Percentiles rank a stretch among this genome's conserved stretches.
Evolutionary conservation across 78 protist species (phyloP).

Genomic region (Emiliania huxleyi): DNA sequence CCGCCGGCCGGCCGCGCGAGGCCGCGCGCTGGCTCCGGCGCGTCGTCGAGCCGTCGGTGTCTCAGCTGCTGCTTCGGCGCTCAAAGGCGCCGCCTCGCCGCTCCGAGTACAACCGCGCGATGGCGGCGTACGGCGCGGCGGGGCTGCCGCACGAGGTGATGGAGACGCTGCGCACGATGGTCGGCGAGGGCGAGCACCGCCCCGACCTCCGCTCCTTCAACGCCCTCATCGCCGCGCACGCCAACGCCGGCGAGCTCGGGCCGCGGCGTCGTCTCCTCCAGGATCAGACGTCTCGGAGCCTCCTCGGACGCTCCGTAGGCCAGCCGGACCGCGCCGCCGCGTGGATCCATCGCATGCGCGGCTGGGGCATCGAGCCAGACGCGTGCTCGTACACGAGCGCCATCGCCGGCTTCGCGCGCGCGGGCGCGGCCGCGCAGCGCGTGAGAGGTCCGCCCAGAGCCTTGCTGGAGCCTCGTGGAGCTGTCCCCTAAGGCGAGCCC

Average conservation of each 20-base stretch:
- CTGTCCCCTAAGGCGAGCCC: too few relatives aligned
- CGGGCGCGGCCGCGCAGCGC: not conserved
- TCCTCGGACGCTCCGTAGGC: not conserved
- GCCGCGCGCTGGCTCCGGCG: not conserved
- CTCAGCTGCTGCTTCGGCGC: not conserved
- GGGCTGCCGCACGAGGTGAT: not conserved
- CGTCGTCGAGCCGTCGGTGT: not conserved
- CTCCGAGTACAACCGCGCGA: not conserved
- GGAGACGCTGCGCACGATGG: not conserved
- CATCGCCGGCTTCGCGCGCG: not conserved
- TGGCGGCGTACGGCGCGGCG: not conserved
- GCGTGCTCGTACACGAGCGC: not conserved
- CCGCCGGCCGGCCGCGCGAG: not conserved
- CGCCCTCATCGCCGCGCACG: slow-evolving; percentile 12
- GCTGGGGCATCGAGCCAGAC: not conserved
- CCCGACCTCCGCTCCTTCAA: not conserved
- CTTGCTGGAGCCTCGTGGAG: too few relatives aligned
- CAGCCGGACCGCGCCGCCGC: not conserved
- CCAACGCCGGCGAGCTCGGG: not conserved
- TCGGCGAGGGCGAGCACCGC: not conserved
- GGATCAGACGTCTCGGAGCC: too few relatives aligned
- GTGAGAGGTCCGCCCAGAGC: not conserved
- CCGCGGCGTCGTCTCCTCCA: too few relatives aligned
- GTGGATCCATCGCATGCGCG: not conserved
- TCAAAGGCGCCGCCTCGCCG: not conserved